phyloP scores from a whole-genome alignment of 2,329 filamentous ascomycete species.

The Aspergillus calidoustus region DNA sequence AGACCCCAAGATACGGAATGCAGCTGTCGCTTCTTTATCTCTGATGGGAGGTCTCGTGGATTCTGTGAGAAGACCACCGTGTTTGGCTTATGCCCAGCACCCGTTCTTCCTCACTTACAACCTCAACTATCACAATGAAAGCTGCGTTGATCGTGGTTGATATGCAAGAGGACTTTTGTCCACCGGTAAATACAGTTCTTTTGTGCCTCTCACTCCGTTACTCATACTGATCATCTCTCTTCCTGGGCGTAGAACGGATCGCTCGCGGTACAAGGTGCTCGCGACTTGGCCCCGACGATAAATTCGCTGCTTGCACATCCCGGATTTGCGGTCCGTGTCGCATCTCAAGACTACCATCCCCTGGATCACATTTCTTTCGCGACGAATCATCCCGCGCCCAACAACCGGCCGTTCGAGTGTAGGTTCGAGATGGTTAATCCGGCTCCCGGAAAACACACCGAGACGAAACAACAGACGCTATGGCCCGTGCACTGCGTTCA shows the following conservation, averaged over 20 bases:
- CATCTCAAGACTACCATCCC: slow-evolving; percentile 94
- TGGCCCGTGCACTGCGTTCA: slow-evolving; percentile 94
- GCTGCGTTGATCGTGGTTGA: slow-evolving; percentile 78
- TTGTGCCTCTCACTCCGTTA: slow-evolving; percentile 14
- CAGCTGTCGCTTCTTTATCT: neutral
- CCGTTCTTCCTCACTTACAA: neutral
- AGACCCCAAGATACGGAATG: neutral
- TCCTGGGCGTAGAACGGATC: slow-evolving; percentile 67
- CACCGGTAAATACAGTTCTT: slow-evolving; percentile 66
- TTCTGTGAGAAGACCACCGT: neutral
- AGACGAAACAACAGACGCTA: slow-evolving; percentile 69
- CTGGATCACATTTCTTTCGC: slow-evolving; percentile 85
- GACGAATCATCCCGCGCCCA: slow-evolving; percentile 68
- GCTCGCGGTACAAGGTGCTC: slow-evolving; percentile 78
- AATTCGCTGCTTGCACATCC: slow-evolving; percentile 75
- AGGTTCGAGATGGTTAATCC: slow-evolving; percentile 61
- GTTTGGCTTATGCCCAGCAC: neutral
- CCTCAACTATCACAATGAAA: slow-evolving; percentile 22
- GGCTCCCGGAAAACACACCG: slow-evolving; percentile 56
- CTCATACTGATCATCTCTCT: slow-evolving; percentile 7
- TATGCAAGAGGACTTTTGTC: slow-evolving; percentile 93
- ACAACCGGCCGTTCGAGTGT: slow-evolving; percentile 71
- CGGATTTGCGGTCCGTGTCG: slow-evolving; percentile 71
- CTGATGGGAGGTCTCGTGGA: neutral
- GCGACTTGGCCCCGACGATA: slow-evolving; percentile 70